Percentiles rank a stretch among this genome's conserved stretches.
These are phyloP conservation scores for Ceratocystis smalleyi DNA, from an alignment of 2,329 filamentous ascomycete species.

Conservation along the genomic window DNA sequence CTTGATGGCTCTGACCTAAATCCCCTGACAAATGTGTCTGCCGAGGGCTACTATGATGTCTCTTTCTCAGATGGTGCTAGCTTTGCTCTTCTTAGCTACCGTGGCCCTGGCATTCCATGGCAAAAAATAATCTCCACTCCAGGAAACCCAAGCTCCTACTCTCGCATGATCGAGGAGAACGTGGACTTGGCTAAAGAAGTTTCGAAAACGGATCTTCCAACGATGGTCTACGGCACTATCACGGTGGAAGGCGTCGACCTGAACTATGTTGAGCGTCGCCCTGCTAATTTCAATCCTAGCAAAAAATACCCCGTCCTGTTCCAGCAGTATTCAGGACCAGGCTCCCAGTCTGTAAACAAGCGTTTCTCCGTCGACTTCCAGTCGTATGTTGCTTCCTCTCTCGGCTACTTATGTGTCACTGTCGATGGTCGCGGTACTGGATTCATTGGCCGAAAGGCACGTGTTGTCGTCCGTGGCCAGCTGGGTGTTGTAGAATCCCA, in stretches of 20 bases:
- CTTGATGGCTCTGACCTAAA: conserved; percentile 61
- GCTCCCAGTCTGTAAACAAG: conserved; percentile 77
- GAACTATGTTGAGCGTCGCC: conserved; percentile 67
- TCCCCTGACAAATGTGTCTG: conserved; percentile 55
- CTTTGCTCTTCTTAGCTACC: conserved; percentile 71
- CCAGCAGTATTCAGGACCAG: conserved; percentile 84
- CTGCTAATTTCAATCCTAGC: conserved; percentile 69
- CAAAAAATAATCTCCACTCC: conserved; percentile 82
- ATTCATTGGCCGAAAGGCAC: conserved; percentile 68
- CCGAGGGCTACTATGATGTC: conserved; percentile 62
- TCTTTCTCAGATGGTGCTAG: conserved; percentile 74
- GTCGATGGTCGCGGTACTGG: conserved; percentile 90
- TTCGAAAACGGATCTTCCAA: conserved; percentile 63
- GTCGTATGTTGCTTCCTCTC: conserved; percentile 64
- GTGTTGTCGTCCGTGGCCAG: conserved; percentile 67
- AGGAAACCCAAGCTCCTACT: conserved; percentile 46
- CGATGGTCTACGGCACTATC: conserved; percentile 67
- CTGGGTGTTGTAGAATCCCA: conserved; percentile 71
- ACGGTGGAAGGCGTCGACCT: conserved; percentile 63
- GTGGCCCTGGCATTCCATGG: conserved; percentile 74
- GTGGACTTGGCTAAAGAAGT: conserved; percentile 50
- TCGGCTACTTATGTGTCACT: conserved; percentile 89
- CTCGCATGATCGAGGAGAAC: conserved; percentile 67
- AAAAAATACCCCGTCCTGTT: conserved; percentile 91
- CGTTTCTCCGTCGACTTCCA: conserved; percentile 78